Evolutionary conservation across 768 basidiomycete species (phyloP).

Genomic region (Calocera cornea): DNA sequence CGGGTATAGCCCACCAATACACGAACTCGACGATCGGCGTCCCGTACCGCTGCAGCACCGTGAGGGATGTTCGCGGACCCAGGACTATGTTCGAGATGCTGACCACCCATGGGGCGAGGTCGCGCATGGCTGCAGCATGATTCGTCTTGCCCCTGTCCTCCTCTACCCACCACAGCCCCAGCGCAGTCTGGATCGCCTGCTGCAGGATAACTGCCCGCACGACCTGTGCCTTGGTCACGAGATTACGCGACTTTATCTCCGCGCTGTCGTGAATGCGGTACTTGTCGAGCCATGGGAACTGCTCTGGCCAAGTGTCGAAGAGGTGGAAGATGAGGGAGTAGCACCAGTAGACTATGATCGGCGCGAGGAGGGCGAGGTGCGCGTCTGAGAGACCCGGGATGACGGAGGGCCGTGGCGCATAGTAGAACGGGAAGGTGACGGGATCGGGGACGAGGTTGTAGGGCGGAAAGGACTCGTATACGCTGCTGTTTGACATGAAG

Average conservation of each 20-base stretch:
- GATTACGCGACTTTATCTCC: slow-evolving; percentile 64
- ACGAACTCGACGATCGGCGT: slow-evolving; percentile 40
- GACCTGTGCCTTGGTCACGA: slow-evolving; percentile 57
- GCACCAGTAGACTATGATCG: slow-evolving; percentile 74
- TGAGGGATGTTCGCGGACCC: slow-evolving; percentile 30
- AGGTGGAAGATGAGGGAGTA: slow-evolving; percentile 66
- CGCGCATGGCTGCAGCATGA: slow-evolving; percentile 30
- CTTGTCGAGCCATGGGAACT: slow-evolving; percentile 58
- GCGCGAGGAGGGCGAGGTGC: slow-evolving; percentile 53
- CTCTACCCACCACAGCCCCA: slow-evolving; percentile 58
- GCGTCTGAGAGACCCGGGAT: slow-evolving; percentile 55
- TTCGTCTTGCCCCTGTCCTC: slow-evolving; percentile 27
- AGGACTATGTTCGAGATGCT: slow-evolving; percentile 28
- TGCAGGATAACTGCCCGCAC: slow-evolving; percentile 72
- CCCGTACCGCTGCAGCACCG: slow-evolving; percentile 28
- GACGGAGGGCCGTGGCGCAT: slow-evolving; percentile 22
- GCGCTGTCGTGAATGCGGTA: slow-evolving; percentile 78
- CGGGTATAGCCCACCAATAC: slow-evolving; percentile 92
- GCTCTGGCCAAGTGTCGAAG: slow-evolving; percentile 56
- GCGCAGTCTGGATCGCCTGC: slow-evolving; percentile 65
- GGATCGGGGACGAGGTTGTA: slow-evolving; percentile 5
- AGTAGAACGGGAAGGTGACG: slow-evolving; percentile 28
- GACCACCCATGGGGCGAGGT: slow-evolving; percentile 26
- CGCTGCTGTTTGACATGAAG: background rate
- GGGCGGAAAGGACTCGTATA: background rate